Evolutionary conservation across 495 filamentous ascomycete species (phyloP).

Genomic region (Halenospora varia): DNA sequence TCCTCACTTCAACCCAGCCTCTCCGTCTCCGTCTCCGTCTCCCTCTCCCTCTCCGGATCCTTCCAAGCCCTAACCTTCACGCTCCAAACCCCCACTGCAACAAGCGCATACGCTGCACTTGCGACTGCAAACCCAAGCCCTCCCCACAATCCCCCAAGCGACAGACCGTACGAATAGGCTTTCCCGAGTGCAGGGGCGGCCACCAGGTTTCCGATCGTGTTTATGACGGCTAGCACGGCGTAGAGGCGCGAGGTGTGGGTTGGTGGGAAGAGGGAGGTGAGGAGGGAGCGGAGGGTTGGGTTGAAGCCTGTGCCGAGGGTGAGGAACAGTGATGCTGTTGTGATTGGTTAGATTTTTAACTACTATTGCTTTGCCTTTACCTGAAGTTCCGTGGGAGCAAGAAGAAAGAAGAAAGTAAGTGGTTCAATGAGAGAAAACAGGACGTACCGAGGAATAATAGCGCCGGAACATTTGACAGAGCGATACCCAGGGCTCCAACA

Average conservation of each 20-base stretch:
- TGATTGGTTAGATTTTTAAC: too few relatives aligned
- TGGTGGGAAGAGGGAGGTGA: conserved; percentile 8
- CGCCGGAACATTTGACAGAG: not conserved
- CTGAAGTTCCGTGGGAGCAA: not conserved
- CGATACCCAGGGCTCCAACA: not conserved
- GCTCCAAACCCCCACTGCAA: not conserved
- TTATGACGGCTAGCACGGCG: conserved; percentile 1
- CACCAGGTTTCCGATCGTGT: conserved; percentile 1
- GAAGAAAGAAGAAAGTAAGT: not conserved
- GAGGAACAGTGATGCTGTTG: not conserved
- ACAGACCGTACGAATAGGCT: conserved; percentile 1
- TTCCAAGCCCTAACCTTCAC: too few relatives aligned
- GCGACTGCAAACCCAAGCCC: conserved; percentile 5
- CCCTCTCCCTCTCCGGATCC: too few relatives aligned
- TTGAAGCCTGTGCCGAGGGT: not conserved
- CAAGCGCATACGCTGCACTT: not conserved
- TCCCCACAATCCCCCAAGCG: conserved; percentile 6
- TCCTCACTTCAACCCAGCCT: too few relatives aligned
- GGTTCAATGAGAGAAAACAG: not conserved
- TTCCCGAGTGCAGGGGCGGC: not conserved
- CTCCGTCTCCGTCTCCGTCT: too few relatives aligned
- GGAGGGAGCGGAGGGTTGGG: conserved; percentile 3
- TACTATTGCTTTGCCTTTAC: too few relatives aligned
- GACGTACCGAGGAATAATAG: not conserved
- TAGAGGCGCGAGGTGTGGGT: conserved; percentile 6